Base-by-base conservation (phyloP, 2,329 filamentous ascomycete species). In the Lithohypha guttulata region DNA sequence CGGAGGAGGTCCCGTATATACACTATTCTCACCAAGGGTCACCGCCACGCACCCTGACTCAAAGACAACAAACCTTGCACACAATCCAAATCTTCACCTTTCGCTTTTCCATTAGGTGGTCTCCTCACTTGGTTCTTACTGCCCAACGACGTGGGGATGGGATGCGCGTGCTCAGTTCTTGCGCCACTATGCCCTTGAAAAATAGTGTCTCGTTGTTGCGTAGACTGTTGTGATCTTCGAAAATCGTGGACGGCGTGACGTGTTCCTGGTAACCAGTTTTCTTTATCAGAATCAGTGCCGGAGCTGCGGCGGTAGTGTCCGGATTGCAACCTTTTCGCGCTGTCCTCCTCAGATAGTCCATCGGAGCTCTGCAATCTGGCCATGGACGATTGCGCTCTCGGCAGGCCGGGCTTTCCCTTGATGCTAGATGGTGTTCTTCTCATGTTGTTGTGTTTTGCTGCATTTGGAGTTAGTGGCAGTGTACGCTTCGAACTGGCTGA, bases 31-130 rank as follows among this genome's bases (percentile, higher is more conserved):
- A n/a, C n/a, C n/a, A n/a, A n/a, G n/a, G n/a, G 26, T 72, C 61
- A 81, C 54, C 76, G 73, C 86, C 87, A 95, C 55, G 84, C 84
- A n/a, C 87, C 89, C 62, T 93, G 84, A 53, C 85, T 93, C 31
- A 96, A 68, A 35, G 84, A 89, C 46, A 95, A 60, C 47, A 96
- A 62, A n/a, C 85, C 85, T 39, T 89, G 84, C 32, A 94, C 80
- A 55, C 85, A 93, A 56, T 93, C 85, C 58, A 93, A 69, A 55
- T 95, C 89, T 41, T 78, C 75, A 56, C 77, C 79, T 60, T 85
- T 84, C 10, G 43, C 48, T 30, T 43, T 69, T 21, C 73, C 71
- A n/a, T n/a, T n/a, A n/a, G 34, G 69, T 69, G 15, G 22, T 69
- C 65, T 6, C 15, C 17, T 13, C 32, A 6, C 18, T 18, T 10